Evolutionary conservation across 495 filamentous ascomycete species (phyloP), one percentile per base, ranked within the genome.

Genomic region (Penicillium turbatum): DNA sequence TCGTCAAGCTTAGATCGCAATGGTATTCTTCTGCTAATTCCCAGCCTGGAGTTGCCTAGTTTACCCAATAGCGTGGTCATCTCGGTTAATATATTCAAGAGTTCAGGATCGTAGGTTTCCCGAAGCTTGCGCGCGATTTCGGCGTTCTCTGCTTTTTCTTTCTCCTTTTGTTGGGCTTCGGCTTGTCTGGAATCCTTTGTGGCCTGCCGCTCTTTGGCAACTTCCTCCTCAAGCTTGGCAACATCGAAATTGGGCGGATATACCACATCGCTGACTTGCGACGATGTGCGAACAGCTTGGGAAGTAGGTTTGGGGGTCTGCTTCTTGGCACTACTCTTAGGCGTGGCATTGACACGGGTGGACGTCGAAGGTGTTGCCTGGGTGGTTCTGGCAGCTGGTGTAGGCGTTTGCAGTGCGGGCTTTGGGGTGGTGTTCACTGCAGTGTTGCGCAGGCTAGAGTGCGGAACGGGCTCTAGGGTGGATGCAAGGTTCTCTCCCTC

Each of bases 401-500:
- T 6, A 0, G 31, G 19, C 4, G 46, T 19, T 4, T 24, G 21
- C 21, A 24, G 2, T 4, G 21, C 4, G 2, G 6, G 19, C 6
- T 16, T 29, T 35, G 46, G 43, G 8, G n/a, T 0, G 30, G 6
- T 9, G 21, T 24, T 24, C 2, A 24, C 15, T 5, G 26, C 10
- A n/a, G 17, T 5, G 4, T 24, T 32, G 13, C 26, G 52, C n/a
- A 17, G 63, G 48, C 30, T 52, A 49, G 9, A 57, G 48, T 5
- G 48, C 46, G 5, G 58, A 40, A 2, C 46, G n/a, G 24, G 45
- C 40, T 24, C 30, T n/a, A 5, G 41, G 41, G 21, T 54, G 32
- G 26, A 61, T 8, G 41, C 57, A 27, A 39, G 35, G 13, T 60
- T 54, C 13, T 60, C 51, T 3, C 44, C 48, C 2, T 65, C 54